phyloP scores from a whole-genome alignment of 129 eudicot genomes.

The Centrapalus pauciflorus region DNA sequence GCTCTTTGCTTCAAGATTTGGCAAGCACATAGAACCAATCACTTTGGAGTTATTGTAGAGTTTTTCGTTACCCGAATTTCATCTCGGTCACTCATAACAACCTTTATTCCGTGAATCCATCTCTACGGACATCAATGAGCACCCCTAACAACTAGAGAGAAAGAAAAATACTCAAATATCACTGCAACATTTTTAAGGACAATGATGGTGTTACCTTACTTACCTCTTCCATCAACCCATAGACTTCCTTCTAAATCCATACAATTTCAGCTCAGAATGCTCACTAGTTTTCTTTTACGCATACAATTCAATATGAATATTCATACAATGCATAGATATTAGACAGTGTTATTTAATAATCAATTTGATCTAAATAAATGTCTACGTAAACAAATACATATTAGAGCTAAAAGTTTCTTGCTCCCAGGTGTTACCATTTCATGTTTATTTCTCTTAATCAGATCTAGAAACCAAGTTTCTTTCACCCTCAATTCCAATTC shows the following conservation, averaged over 20 bases:
- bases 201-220: no score
- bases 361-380: background rate
- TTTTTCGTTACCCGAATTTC: no score
- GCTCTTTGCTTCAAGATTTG: no score
- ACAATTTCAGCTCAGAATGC: background rate
- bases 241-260: background rate
- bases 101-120: background rate
- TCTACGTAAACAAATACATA: background rate
- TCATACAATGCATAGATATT: no score
- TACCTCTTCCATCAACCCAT: no score
- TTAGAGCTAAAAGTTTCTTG: background rate
- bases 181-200: no score
- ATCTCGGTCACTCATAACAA: no score
- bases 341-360: background rate
- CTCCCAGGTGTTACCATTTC: background rate
- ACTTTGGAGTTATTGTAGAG: no score
- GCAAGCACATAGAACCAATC: no score
- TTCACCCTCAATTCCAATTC: background rate
- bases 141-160: background rate
- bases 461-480: background rate
- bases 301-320: no score
- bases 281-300: no score
- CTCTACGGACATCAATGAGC: background rate
- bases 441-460: background rate
- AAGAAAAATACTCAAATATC: no score